Evolutionary conservation across 1,284 basidiomycete species (phyloP), one percentile per base, ranked within the genome.

Genomic region (Apiotrichum montevideense): DNA sequence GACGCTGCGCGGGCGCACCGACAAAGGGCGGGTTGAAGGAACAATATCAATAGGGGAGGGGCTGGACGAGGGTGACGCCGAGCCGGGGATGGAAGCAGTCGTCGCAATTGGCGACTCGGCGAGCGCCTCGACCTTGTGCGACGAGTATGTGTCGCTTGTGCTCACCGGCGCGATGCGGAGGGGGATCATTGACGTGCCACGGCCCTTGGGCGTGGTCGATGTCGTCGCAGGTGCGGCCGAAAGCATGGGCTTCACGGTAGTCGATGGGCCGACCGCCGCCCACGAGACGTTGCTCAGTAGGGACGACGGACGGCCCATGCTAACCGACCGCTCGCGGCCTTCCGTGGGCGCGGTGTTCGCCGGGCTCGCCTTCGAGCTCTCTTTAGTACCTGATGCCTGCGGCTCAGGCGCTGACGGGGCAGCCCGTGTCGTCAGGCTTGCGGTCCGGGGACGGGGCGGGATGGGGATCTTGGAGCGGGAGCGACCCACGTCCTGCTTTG

Each of bases 221-320:
- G 21, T 21, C 21, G 21, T 21, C 21, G 21, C 21, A 21, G 21
- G 21, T 21, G 21, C 21, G 21, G 21, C 21, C 21, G 21, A 21
- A 21, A 21, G 21, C 21, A 21, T 21, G 21, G 21, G 33, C 34
- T 49, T 40, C 14, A n/a, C 37, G 37, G 37, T 39, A 7, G 37
- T 39, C 37, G 37, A 39, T 8, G 15, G 35, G 8, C 15, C 35
- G 35, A 49, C 34, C 3, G 47, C 34, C n/a, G 47, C 47, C 47
- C 47, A 49, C 15, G 47, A 49, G 6, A 49, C 47, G 35, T 49
- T 49, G 35, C 47, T 49, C 6, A 49, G 37, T 29, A 49, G n/a
- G 7, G 47, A 40, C 2, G 47, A 49, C 8, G 47, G 47, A n/a
- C 47, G n/a, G 14, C 35, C 35, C 2, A 9, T 9, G 14, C 46